Conservation (phyloP, 75 land plant genomes). For the Sequoiadendron giganteum region DNA sequence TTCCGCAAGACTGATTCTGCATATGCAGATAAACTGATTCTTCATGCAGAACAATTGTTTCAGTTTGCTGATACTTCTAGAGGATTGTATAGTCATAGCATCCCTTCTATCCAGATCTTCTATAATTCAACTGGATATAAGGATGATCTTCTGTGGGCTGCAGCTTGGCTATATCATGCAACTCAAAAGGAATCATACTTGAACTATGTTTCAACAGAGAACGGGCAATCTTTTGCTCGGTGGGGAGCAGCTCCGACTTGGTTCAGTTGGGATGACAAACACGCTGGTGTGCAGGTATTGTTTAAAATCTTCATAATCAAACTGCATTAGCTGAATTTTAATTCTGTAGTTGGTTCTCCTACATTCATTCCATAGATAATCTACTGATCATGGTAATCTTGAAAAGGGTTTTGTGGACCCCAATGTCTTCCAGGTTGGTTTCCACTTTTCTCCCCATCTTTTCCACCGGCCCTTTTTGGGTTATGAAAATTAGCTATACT, state of each 20-base stretch:
- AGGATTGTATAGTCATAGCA: constrained; percentile 63
- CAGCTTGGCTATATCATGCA: constrained; percentile 93
- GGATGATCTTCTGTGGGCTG: constrained; percentile 97
- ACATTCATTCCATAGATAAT: background rate
- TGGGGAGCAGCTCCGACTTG: constrained; percentile 87
- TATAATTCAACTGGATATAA: constrained; percentile 92
- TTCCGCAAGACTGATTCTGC: constrained; percentile 54
- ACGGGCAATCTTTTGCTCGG: constrained; percentile 68
- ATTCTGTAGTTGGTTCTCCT: background rate
- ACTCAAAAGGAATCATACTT: constrained; percentile 66
- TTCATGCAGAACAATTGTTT: constrained; percentile 81
- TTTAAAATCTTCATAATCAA: background rate
- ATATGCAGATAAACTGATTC: constrained; percentile 68
- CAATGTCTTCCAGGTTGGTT: too few relatives aligned
- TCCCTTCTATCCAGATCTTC: constrained; percentile 59
- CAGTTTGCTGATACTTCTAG: constrained; percentile 63
- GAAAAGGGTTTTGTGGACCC: background rate
- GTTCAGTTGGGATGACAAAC: constrained; percentile 99
- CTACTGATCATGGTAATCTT: background rate
- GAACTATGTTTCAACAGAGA: constrained; percentile 61
- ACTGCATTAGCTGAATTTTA: background rate
- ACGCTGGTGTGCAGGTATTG: constrained; percentile 84
- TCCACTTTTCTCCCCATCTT: too few relatives aligned
- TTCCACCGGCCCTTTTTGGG: background rate
- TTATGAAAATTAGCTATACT: background rate